phyloP scores from a whole-genome alignment of 106 monocot genomes.

The Vanilla planifolia region DNA sequence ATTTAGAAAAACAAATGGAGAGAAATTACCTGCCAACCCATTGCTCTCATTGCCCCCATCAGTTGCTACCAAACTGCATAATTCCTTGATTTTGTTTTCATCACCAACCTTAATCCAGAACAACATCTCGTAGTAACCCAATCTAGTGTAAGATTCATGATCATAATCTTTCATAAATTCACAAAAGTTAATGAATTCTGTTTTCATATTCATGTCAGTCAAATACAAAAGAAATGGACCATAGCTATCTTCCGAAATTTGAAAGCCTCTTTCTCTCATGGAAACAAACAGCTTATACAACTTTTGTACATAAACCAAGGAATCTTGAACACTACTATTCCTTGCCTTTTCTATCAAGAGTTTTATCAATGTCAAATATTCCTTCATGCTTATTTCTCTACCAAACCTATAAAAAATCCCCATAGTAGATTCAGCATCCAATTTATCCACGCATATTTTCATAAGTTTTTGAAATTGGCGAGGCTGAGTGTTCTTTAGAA shows the following conservation, averaged over 20 bases:
- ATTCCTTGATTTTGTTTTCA: slow-evolving; percentile 58
- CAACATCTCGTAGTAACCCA: slow-evolving; percentile 80
- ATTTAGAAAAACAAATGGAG: slow-evolving; percentile 1
- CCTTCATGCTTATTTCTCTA: slow-evolving; percentile 60
- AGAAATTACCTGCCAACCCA: slow-evolving; percentile 50
- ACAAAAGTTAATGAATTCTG: slow-evolving; percentile 62
- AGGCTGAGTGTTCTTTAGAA: slow-evolving; percentile 47
- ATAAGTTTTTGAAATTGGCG: slow-evolving; percentile 54
- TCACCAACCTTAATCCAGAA: slow-evolving; percentile 65
- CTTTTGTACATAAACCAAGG: slow-evolving; percentile 29
- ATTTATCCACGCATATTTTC: slow-evolving; percentile 44
- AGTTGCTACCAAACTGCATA: slow-evolving; percentile 24
- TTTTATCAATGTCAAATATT: slow-evolving; percentile 66
- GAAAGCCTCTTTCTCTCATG: slow-evolving; percentile 79
- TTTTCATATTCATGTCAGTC: slow-evolving; percentile 55
- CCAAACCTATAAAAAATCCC: slow-evolving; percentile 68
- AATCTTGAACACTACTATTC: slow-evolving; percentile 18
- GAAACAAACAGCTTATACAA: slow-evolving; percentile 43
- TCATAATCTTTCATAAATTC: slow-evolving; percentile 49
- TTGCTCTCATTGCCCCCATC: slow-evolving; percentile 21
- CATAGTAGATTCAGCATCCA: slow-evolving; percentile 62
- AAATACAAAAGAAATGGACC: slow-evolving; percentile 60
- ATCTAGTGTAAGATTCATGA: slow-evolving; percentile 33
- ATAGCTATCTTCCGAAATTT: slow-evolving; percentile 65
- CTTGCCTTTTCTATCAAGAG: slow-evolving; percentile 60